Conservation (phyloP, 495 filamentous ascomycete species). For the Penicillium daleae region DNA sequence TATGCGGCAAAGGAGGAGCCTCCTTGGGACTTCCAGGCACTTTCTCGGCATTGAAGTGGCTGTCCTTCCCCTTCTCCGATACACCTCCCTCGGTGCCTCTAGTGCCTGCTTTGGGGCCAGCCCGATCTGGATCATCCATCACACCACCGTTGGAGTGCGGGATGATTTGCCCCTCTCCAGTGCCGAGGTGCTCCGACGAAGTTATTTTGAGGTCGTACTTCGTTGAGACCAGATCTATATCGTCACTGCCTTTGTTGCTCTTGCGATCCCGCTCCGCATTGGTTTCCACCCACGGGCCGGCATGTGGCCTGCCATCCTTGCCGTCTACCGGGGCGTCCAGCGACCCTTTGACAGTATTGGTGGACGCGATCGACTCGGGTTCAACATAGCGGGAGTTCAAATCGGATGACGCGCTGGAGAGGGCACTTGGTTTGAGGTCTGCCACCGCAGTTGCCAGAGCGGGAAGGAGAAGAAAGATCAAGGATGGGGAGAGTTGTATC, state of each 20-base stretch:
- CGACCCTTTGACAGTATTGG: constrained; percentile 58
- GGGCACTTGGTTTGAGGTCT: constrained; percentile 18
- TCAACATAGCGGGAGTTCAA: constrained; percentile 23
- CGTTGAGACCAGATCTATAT: constrained; percentile 16
- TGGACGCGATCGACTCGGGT: constrained; percentile 26
- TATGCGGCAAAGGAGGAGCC: constrained; percentile 77
- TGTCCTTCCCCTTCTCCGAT: constrained; percentile 77
- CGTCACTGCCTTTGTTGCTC: constrained; percentile 45
- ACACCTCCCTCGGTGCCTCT: constrained; percentile 87
- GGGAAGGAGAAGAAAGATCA: constrained; percentile 44
- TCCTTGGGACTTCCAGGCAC: constrained; percentile 82
- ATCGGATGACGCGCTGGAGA: constrained; percentile 20
- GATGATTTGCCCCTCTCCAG: constrained; percentile 67
- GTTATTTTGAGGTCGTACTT: constrained; percentile 37
- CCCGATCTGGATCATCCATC: constrained; percentile 82
- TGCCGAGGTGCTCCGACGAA: constrained; percentile 41
- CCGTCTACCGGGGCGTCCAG: constrained; percentile 94
- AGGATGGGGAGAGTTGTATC: constrained; percentile 33
- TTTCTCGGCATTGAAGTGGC: constrained; percentile 69
- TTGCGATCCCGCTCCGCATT: constrained; percentile 62
- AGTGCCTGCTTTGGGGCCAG: constrained; percentile 77
- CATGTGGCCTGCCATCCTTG: constrained; percentile 92
- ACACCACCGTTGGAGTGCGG: constrained; percentile 83
- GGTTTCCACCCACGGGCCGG: constrained; percentile 82
- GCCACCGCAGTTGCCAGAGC: constrained; percentile 38